Conservation (phyloP, 106 monocot species). For the Alisma plantagoaquatica region DNA sequence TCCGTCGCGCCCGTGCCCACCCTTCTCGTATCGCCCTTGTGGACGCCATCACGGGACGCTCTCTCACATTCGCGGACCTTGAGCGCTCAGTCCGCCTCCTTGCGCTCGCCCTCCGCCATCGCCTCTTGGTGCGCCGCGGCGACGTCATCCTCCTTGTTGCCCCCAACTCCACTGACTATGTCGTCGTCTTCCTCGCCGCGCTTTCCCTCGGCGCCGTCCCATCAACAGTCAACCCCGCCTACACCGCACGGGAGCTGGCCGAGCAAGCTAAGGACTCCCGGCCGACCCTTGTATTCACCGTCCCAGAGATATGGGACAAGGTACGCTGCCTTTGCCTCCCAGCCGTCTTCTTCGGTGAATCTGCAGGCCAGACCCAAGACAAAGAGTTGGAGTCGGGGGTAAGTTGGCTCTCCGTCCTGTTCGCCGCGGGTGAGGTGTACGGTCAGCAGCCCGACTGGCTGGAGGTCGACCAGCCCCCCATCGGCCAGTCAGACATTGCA, state of each 20-base stretch:
- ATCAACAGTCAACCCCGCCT: conserved; percentile 2
- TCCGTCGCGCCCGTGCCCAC: background rate
- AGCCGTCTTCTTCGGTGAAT: background rate
- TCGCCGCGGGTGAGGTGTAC: conserved; percentile 4
- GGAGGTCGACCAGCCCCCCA: no score
- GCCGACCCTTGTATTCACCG: background rate
- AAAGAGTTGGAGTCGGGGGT: background rate
- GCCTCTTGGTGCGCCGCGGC: background rate
- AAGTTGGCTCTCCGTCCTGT: conserved; percentile 20
- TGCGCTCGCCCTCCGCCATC: background rate
- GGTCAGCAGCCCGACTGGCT: conserved; percentile 7
- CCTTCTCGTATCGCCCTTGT: background rate
- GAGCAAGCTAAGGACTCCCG: background rate
- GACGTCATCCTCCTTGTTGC: conserved; percentile 2
- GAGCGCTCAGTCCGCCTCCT: background rate
- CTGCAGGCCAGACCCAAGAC: background rate
- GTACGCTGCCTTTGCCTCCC: background rate
- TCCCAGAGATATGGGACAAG: background rate
- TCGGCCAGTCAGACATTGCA: conserved; percentile 47
- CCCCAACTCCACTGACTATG: background rate
- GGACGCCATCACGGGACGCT: background rate
- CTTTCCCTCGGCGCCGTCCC: background rate
- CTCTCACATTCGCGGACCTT: background rate
- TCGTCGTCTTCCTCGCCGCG: background rate
- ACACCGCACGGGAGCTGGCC: conserved; percentile 1